Evolutionary conservation across 305 asterid genomes (phyloP), one percentile per base, ranked within the genome.

Genomic region (Caryopteris hybrid): DNA sequence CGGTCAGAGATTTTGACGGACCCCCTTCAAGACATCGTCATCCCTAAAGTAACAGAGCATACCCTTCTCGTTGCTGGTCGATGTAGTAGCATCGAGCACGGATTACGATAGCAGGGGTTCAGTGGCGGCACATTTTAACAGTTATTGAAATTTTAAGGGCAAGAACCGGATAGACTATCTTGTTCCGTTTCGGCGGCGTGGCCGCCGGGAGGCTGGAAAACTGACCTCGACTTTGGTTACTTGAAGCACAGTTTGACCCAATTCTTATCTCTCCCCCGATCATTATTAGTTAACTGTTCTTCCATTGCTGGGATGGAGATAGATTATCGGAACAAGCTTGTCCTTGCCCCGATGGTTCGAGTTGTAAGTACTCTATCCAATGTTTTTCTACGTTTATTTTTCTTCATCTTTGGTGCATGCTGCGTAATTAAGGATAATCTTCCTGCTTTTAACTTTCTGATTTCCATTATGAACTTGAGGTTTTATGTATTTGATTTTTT

Each of bases 331-430:
- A 75, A 85, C 83, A 92, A 92, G 85, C 92, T 76, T 22, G 85
- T 89, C 39, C 86, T 92, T 75, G 98, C 96, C 21, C 98, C 96
- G 3, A 92, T 89, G 98, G 98, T 89, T 71, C 85, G 96, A 78
- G 87, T 86, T 53, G 98, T 92, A 73, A 81, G 96, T 70, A 23
- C 58, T 47, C 12, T 55, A 21, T 41, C 42, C 38, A 8, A 41
- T 56, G 25, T 18, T 51, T 6, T 33, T 23, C 9, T 41, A 55
- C 7, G 51, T 10, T 13, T 58, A 23, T 0, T 11, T 11, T 14
- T 23, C 27, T 54, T 55, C 41, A 61, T 45, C 21, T 2, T 68
- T 61, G 33, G 17, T 8, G 31, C 46, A 14, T 47, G 41, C 42
- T 68, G 23, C 6, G 3, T 46, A 61, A 23, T 58, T 36, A 48